Evolutionary conservation across 1,284 basidiomycete species (phyloP), one percentile per base, ranked within the genome.

Genomic region (Leccinum subrobustum): DNA sequence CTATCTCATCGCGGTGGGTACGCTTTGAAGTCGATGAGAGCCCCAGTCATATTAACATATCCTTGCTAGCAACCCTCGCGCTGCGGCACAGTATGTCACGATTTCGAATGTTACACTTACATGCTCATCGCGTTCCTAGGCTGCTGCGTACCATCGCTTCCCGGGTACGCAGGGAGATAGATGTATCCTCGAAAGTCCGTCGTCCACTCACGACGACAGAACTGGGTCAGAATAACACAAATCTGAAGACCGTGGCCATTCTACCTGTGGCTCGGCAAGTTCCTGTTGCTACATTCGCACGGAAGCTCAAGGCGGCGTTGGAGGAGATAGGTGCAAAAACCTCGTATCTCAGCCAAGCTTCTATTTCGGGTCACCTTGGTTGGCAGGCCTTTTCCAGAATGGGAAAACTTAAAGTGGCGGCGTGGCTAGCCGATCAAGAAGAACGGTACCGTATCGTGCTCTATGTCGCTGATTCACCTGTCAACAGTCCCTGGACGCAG

Each of bases 371-470:
- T 55, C 93, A 96, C 66, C 85, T 97, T 2, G 96, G 95, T 7
- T 83, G 91, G 52, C 95, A 97, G 77, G 93, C 95, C 0, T 98
- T 98, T 75, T 92, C 93, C 39, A 80, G 91, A 59, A 95, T 98
- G 86, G 95, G 95, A 3, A 96, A 96, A 74, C 82, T 98, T 50
- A 98, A 97, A 79, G 91, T 91, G 20, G 89, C 91, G 0, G 92
- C 92, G 6, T 97, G 95, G 95, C 79, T 98, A 6, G 93, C 96
- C 16, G 95, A 98, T 74, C 93, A 94, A 71, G 95, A 98, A 73
- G 93, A 97, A 76, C 85, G 92, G 70, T 95, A 91, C 71, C 84
- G 92, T 25, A 95, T 88, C 2, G 95, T 98, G 0, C 80, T 98
- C 9, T 98, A 98, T 72, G 93, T 98, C 23, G 95, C 92, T 3